Conservation (phyloP, 495 filamentous ascomycete genomes). For the Margaritispora aquatica region DNA sequence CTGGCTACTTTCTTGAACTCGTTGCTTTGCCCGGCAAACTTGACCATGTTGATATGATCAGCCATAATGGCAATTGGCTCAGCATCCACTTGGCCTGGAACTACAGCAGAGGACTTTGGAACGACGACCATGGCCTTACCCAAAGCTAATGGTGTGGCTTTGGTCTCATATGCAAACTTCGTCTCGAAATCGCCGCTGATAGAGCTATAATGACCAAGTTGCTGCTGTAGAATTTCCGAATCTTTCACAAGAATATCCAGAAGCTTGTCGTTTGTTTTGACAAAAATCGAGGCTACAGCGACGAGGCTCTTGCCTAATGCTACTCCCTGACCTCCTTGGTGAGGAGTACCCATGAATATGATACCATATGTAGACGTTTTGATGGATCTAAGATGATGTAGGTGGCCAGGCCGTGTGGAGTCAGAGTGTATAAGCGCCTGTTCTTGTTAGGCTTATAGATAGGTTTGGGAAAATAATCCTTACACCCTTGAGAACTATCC, state of each 20-base stretch:
- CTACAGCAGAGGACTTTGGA: constrained; percentile 30
- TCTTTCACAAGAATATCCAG: constrained; percentile 28
- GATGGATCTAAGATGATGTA: constrained; percentile 54
- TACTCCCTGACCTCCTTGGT: constrained; percentile 31
- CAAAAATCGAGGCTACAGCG: constrained; percentile 30
- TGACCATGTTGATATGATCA: constrained; percentile 34
- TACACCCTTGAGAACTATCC: constrained; percentile 40
- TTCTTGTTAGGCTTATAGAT: constrained; percentile 1
- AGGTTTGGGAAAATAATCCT: not conserved
- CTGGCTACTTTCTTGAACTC: constrained; percentile 21
- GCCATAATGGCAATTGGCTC: constrained; percentile 31
- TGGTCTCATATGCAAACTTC: constrained; percentile 27
- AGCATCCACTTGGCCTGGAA: constrained; percentile 28
- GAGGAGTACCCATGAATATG: constrained; percentile 64
- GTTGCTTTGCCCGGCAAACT: constrained; percentile 25
- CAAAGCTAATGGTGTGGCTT: constrained; percentile 14
- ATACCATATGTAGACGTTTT: constrained; percentile 64
- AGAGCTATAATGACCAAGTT: constrained; percentile 27
- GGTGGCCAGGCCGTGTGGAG: constrained; percentile 44
- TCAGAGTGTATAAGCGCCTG: constrained; percentile 53
- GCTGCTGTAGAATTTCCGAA: constrained; percentile 30
- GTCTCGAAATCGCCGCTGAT: constrained; percentile 28
- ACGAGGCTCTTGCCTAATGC: constrained; percentile 22
- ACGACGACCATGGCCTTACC: constrained; percentile 24
- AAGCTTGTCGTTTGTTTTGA: constrained; percentile 22